phyloP scores from a whole-genome alignment of 2,329 filamentous ascomycete genomes.

The Pseudopithomyces chartarum region DNA sequence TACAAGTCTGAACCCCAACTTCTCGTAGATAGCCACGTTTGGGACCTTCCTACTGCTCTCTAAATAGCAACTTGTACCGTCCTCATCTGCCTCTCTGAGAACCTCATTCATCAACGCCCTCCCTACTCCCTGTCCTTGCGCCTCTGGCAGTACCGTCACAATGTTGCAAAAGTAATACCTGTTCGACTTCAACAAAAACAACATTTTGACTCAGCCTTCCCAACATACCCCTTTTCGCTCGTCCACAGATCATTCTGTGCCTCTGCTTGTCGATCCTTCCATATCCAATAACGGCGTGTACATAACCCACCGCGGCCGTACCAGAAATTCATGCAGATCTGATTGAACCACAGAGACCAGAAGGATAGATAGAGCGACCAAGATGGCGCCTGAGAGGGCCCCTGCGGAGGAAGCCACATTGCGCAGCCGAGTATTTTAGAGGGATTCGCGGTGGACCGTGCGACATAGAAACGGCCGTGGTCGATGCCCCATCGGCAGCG shows the following conservation, averaged over 20 bases:
- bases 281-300: slow-evolving; percentile 72
- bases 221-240: slow-evolving; percentile 64
- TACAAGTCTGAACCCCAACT: slow-evolving; percentile 68
- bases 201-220: too few relatives aligned
- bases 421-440: slow-evolving; percentile 68
- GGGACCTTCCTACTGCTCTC: slow-evolving; percentile 71
- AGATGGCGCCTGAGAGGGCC: slow-evolving; percentile 53
- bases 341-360: slow-evolving; percentile 70
- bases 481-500: slow-evolving; percentile 73
- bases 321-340: slow-evolving; percentile 69
- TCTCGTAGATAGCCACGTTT: slow-evolving; percentile 73
- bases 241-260: slow-evolving; percentile 68
- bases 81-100: slow-evolving; percentile 65
- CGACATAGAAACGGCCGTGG: slow-evolving; percentile 72
- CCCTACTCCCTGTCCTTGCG: slow-evolving; percentile 70
- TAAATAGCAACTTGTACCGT: slow-evolving; percentile 70
- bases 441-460: slow-evolving; percentile 60
- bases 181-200: too few relatives aligned
- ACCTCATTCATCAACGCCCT: slow-evolving; percentile 68
- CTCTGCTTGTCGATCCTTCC: slow-evolving; percentile 68
- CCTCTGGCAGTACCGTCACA: slow-evolving; percentile 68
- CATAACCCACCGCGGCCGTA: slow-evolving; percentile 73
- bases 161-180: slow-evolving; percentile 75
- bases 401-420: slow-evolving; percentile 71
- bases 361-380: slow-evolving; percentile 68